These are phyloP conservation scores for Didymella pomorum DNA, from an alignment of 2,329 filamentous ascomycete species.

Conservation along the genomic window DNA sequence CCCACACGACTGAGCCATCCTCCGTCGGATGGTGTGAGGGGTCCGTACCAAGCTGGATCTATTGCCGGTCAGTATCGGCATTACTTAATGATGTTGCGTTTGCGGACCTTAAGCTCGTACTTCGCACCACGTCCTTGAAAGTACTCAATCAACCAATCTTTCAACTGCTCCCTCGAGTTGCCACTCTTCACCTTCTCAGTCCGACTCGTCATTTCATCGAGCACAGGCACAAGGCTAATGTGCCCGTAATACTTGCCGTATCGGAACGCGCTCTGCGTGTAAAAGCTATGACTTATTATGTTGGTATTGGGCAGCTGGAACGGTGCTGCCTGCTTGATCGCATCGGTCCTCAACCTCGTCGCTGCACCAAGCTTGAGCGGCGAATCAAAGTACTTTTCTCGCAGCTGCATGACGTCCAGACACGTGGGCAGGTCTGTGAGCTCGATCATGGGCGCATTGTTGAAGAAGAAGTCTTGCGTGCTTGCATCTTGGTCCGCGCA, in stretches of 20 bases:
- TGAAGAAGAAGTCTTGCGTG: slow-evolving; percentile 45
- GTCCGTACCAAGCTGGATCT: slow-evolving; percentile 43
- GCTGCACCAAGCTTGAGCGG: slow-evolving; percentile 26
- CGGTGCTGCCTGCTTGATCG: slow-evolving; percentile 40
- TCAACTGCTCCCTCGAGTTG: slow-evolving; percentile 34
- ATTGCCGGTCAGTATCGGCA: background rate
- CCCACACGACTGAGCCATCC: slow-evolving; percentile 42
- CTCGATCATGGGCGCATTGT: slow-evolving; percentile 46
- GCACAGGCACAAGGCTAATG: slow-evolving; percentile 38
- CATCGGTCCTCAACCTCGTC: slow-evolving; percentile 42
- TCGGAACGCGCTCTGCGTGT: slow-evolving; percentile 42
- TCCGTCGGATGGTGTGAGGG: slow-evolving; percentile 42
- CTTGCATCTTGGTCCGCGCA: slow-evolving; percentile 19
- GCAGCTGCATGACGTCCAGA: slow-evolving; percentile 43
- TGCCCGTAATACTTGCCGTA: slow-evolving; percentile 44
- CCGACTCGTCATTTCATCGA: slow-evolving; percentile 29
- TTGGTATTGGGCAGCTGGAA: slow-evolving; percentile 43
- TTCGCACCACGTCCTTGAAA: slow-evolving; percentile 29
- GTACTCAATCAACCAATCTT: slow-evolving; percentile 40
- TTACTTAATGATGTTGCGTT: no score
- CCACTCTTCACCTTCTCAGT: slow-evolving; percentile 30
- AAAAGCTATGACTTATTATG: slow-evolving; percentile 47
- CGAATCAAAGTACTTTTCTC: slow-evolving; percentile 41
- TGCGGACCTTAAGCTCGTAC: slow-evolving; percentile 38
- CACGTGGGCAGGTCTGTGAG: slow-evolving; percentile 43